phyloP scores from a whole-genome alignment of 225 moss, liverwort and hornwort genomes.

The Antitrichia curtipendula region DNA sequence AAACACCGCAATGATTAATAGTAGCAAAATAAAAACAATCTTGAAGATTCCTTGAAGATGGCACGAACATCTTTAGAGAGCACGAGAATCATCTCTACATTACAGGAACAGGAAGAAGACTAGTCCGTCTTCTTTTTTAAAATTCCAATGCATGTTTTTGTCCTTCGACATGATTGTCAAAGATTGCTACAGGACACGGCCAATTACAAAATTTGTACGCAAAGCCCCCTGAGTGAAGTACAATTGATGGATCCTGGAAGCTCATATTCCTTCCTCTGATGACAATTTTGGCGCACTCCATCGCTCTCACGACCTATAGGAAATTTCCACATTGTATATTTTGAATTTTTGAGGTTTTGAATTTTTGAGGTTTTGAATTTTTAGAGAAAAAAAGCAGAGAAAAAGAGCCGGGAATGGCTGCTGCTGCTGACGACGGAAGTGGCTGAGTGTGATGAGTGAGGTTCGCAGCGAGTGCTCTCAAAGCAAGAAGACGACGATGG shows the following conservation, averaged over 20 bases:
- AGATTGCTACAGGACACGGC: not conserved
- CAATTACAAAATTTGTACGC: not conserved
- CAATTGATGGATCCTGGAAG: not conserved
- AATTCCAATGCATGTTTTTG: not conserved
- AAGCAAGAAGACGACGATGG: not conserved
- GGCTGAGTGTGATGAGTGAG: not conserved
- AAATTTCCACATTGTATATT: not conserved
- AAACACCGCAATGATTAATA: no score
- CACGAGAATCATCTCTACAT: not conserved
- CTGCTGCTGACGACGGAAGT: not conserved
- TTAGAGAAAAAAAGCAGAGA: not conserved
- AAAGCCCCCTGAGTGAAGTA: not conserved
- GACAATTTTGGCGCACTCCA: not conserved
- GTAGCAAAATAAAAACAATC: not conserved
- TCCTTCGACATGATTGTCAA: not conserved
- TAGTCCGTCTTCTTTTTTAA: not conserved
- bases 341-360: not conserved
- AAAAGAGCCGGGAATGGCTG: not conserved
- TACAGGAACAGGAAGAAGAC: not conserved
- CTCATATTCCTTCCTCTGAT: not conserved
- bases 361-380: not conserved
- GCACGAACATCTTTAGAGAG: not conserved
- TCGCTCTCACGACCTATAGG: not conserved
- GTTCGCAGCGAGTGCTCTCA: not conserved
- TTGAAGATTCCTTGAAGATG: not conserved